Base-by-base conservation (phyloP, 306 rosid species). In the Mimosa pudica region DNA sequence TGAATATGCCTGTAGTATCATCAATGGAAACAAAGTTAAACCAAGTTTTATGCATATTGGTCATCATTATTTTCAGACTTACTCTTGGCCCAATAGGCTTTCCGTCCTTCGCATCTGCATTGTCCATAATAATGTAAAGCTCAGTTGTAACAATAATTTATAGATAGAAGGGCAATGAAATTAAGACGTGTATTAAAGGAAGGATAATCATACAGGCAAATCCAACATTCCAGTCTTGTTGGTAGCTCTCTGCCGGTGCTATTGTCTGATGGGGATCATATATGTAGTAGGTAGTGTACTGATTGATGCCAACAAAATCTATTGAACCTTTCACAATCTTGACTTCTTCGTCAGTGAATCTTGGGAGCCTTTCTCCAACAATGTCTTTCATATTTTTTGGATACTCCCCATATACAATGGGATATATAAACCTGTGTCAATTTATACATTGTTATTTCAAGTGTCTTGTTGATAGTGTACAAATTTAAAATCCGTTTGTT, bases 361-460 rank as follows among this genome's bases (percentile, higher is more conserved):
- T 90, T 0, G 94, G 94, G 20, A 90, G 85, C 84, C 94, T 85
- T 10, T 83, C 60, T 47, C 90, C 89, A 55, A 88, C 94, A 30
- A 88, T 86, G 0, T 42, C 49, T 80, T 90, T 89, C 60, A 90
- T 76, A 46, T 90, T 86, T 85, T 58, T 86, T 6, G 94, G 94
- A 77, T 90, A 90, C 86, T 88, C 94, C 2, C 94, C 94, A 35
- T 90, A 90, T 8, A 88, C 88, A 33, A 88, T 80, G 1, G 94
- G 94, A 65, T 90, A 90, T 73, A 90, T 76, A 70, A 90, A 90
- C 94, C 94, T 90, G 58, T 8, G 12, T 18, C 38, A 70, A n/a
- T 42, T n/a, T 9, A 68, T 17, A 6, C 55, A 24, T 17, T 44
- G 6, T 70, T 18, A 46, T 10, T 70, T 48, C 1, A 68, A 18